Evolutionary conservation across 2,329 filamentous ascomycete species (phyloP).

Genomic region (Thelonectria discophora): DNA sequence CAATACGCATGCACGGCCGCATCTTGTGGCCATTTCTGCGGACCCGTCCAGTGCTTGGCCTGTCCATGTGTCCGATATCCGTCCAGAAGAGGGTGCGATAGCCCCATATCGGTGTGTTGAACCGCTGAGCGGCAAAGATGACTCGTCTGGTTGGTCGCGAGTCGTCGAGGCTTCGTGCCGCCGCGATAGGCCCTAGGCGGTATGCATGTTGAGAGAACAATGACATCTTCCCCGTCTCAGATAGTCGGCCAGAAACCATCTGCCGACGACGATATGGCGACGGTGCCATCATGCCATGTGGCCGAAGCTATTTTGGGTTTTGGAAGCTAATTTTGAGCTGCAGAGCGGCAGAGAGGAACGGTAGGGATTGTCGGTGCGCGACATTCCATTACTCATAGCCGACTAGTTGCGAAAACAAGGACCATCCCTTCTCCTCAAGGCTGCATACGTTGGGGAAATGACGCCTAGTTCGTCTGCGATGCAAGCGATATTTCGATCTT

Average conservation of each 20-base stretch:
- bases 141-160: neutral
- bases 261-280: slow-evolving; percentile 23
- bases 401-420: slow-evolving; percentile 34
- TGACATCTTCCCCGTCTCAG: neutral
- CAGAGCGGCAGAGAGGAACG: slow-evolving; percentile 25
- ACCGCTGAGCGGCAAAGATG: neutral
- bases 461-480: slow-evolving; percentile 34
- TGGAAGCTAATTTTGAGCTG: slow-evolving; percentile 34
- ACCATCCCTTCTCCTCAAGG: slow-evolving; percentile 32
- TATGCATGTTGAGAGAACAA: neutral
- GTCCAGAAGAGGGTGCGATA: slow-evolving; percentile 8
- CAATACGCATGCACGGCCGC: slow-evolving; percentile 34
- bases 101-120: neutral
- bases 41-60: slow-evolving; percentile 31
- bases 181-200: neutral
- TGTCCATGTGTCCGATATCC: slow-evolving; percentile 25
- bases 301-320: slow-evolving; percentile 25
- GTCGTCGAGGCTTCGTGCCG: neutral
- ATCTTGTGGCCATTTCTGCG: slow-evolving; percentile 26
- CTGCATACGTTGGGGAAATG: slow-evolving; percentile 38
- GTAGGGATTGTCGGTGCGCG: slow-evolving; percentile 32
- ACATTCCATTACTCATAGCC: slow-evolving; percentile 33
- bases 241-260: slow-evolving; percentile 27
- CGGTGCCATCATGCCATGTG: slow-evolving; percentile 23
- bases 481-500: slow-evolving; percentile 35